Conservation (phyloP, 139 green algal genomes). For the Tetradesmus lagerheimii region DNA sequence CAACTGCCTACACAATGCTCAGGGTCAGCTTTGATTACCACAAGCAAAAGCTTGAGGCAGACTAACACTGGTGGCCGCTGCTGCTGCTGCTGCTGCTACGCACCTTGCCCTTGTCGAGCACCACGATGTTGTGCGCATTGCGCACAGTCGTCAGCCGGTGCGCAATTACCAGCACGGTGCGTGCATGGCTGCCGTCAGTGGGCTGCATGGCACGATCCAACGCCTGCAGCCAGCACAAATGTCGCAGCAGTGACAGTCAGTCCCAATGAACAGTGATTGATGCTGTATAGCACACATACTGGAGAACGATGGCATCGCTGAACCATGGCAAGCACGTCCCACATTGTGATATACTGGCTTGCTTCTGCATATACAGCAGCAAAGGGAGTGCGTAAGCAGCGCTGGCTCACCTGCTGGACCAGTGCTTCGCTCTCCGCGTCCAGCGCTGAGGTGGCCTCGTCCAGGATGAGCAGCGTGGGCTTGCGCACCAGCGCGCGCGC, state of each 20-base stretch:
- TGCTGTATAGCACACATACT: too few species aligned
- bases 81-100: background rate
- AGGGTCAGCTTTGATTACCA: background rate
- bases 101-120: constrained; percentile 81
- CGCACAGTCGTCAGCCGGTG: constrained; percentile 86
- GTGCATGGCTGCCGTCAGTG: constrained; percentile 16
- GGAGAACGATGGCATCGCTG: too few species aligned
- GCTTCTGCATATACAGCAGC: background rate
- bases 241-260: background rate
- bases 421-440: constrained; percentile 60
- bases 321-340: too few species aligned
- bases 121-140: constrained; percentile 79
- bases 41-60: too few species aligned
- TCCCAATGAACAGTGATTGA: too few species aligned
- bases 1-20: background rate
- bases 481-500: constrained; percentile 68
- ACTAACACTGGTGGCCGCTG: background rate
- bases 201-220: constrained; percentile 72
- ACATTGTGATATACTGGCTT: background rate
- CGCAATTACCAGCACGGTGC: constrained; percentile 85
- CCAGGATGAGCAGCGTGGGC: constrained; percentile 72
- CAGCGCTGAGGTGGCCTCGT: constrained; percentile 74
- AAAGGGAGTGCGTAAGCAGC: constrained; percentile 30
- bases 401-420: constrained; percentile 61
- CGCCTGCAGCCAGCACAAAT: constrained; percentile 62